Evolutionary conservation across 108 stramenopile species (phyloP).

Genomic region (Stephanodiscus minutulus): DNA sequence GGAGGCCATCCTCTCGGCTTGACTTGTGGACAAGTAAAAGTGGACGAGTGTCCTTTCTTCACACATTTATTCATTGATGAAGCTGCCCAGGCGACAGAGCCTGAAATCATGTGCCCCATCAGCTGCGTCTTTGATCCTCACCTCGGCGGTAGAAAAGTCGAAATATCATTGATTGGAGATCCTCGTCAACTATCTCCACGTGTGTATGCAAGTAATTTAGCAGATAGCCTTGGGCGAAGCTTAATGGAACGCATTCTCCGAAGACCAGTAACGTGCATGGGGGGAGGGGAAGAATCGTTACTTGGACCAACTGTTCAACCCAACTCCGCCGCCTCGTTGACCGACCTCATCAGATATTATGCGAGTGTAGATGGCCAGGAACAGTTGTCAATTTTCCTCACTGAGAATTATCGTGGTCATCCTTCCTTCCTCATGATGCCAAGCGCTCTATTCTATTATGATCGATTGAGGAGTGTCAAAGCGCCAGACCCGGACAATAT

Average conservation of each 20-base stretch:
- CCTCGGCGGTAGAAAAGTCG: constrained; percentile 54
- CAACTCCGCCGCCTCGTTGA: constrained; percentile 30
- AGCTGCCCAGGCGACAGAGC: constrained; percentile 81
- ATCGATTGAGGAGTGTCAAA: constrained; percentile 53
- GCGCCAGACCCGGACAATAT: neutral
- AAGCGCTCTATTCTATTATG: constrained; percentile 68
- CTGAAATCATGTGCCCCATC: constrained; percentile 66
- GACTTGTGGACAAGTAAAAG: constrained; percentile 21
- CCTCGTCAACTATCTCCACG: constrained; percentile 48
- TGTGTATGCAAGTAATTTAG: constrained; percentile 43
- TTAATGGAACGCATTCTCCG: constrained; percentile 70
- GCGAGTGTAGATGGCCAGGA: constrained; percentile 43
- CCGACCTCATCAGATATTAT: constrained; percentile 60
- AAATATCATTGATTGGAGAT: constrained; percentile 70
- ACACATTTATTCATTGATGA: constrained; percentile 81
- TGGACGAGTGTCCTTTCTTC: constrained; percentile 53
- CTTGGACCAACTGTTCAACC: constrained; percentile 47
- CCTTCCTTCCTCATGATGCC: constrained; percentile 68
- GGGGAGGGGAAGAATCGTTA: constrained; percentile 60
- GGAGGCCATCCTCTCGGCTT: constrained; percentile 27
- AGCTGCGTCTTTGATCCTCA: constrained; percentile 70
- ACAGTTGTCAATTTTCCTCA: constrained; percentile 57
- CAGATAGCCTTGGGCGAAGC: constrained; percentile 49
- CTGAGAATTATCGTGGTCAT: constrained; percentile 66
- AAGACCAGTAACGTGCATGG: constrained; percentile 55